Base-by-base conservation (phyloP, 148 eudicot species). In the Cornus kousa region DNA sequence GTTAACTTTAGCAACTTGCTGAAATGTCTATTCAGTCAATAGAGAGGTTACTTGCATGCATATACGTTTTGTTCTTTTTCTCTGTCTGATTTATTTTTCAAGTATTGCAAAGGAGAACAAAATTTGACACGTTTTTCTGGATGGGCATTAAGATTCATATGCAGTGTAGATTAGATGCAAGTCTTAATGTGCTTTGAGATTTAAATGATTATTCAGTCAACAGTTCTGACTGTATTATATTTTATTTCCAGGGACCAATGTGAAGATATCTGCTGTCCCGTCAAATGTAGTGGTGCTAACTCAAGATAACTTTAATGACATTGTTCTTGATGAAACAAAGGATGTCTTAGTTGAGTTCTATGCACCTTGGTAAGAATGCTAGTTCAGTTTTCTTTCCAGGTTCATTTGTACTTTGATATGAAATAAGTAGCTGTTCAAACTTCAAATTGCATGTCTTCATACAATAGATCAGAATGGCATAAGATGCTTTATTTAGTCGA, bases 341-440 rank as follows among this genome's bases (percentile, higher is more conserved):
- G 86, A 96, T 84, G 98, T 94, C 69, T 83, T 96, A 35, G 99
- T 94, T 80, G 99, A 96, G 83, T 96, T 92, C 71, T 96, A 96
- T 84, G 99, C 99, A 68, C 98, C 99, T 68, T 96, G 99, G 99
- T 96, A 80, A 82, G 89, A 68, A 57, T 76, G 59, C 67, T 59
- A 40, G 59, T 43, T 76, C 11, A 24, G 5, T 40, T 40, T 65
- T 60, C 5, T 24, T 75, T 75, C 28, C 23, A 65, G 43, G 17
- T 39, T n/a, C 10, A 11, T 35, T n/a, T 22, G 23, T 40, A 35
- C 4, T 19, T 0, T 5, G 5, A 22, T 75, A 39, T 9, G 32
- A 22, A 13, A 64, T 75, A 12, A 74, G 31, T 23, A 2, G 3
- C 31, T 60, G 64, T 57, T 64, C 59, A n/a, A 9, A 19, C 17